phyloP scores from a whole-genome alignment of 495 filamentous ascomycete species.

The Aspergillus affinis region DNA sequence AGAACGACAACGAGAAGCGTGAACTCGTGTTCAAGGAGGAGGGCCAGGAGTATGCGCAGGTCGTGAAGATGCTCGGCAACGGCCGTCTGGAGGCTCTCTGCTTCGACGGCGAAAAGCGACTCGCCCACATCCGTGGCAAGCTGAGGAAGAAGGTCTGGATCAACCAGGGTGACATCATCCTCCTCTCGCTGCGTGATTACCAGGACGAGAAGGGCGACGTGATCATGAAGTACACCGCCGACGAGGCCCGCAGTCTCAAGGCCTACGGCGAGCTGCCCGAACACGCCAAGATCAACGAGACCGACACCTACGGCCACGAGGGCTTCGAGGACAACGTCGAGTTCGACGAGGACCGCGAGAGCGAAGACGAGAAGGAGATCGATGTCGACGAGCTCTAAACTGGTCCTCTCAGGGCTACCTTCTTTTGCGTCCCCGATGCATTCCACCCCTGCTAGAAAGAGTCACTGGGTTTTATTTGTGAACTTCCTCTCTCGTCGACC shows the following conservation, averaged over 20 bases:
- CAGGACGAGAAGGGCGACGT: constrained; percentile 99
- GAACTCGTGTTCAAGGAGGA: constrained; percentile 99
- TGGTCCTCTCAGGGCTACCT: constrained; percentile 20
- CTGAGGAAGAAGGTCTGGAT: constrained; percentile 99
- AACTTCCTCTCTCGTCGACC: constrained; percentile 19
- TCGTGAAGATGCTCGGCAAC: constrained; percentile 98
- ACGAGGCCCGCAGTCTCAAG: constrained; percentile 92
- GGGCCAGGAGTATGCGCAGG: constrained; percentile 98
- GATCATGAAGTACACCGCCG: constrained; percentile 97
- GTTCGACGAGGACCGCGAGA: constrained; percentile 59
- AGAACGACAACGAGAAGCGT: constrained; percentile 99
- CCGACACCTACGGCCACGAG: constrained; percentile 79
- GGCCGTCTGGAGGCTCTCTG: constrained; percentile 94
- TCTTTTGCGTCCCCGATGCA: constrained; percentile 23
- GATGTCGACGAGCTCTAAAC: constrained; percentile 61
- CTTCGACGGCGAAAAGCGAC: constrained; percentile 81
- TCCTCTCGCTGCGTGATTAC: constrained; percentile 94
- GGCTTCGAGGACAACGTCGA: constrained; percentile 60
- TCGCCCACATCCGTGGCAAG: constrained; percentile 69
- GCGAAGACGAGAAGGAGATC: constrained; percentile 58
- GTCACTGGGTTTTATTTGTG: constrained; percentile 29
- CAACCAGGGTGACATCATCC: constrained; percentile 98
- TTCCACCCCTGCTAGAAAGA: constrained; percentile 37
- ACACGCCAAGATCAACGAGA: constrained; percentile 99
- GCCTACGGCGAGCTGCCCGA: constrained; percentile 97